These are phyloP conservation scores for Sanghuangporus weigelae DNA, from an alignment of 1,284 basidiomycete species.

Conservation along the genomic window DNA sequence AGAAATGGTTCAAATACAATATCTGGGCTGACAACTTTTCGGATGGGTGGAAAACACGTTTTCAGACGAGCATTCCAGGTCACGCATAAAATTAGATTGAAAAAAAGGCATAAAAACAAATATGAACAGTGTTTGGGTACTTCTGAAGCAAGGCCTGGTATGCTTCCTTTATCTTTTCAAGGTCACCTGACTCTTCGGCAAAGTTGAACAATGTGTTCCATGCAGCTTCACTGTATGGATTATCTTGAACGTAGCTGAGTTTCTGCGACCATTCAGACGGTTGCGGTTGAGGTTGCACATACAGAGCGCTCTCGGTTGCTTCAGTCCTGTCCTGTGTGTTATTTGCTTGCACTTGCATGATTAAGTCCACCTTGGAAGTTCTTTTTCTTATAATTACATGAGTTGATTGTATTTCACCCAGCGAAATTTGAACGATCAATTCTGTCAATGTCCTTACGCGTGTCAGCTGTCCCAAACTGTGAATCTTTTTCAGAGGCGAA, in stretches of 20 bases:
- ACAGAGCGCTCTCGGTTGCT: neutral
- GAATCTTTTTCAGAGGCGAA: constrained; percentile 9
- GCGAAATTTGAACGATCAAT: neutral
- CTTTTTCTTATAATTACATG: neutral
- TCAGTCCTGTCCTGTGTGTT: constrained; percentile 2
- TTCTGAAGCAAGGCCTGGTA: constrained; percentile 72
- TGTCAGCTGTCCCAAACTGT: neutral
- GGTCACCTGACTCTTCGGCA: constrained; percentile 62
- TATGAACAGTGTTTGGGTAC: constrained; percentile 75
- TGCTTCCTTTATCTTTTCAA: constrained; percentile 60
- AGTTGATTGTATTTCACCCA: neutral
- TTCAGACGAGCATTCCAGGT: neutral
- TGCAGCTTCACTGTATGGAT: constrained; percentile 57
- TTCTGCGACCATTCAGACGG: constrained; percentile 45
- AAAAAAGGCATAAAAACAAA: constrained; percentile 15
- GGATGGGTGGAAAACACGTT: constrained; percentile 18
- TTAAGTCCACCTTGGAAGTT: neutral
- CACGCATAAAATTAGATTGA: constrained; percentile 3
- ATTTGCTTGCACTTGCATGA: constrained; percentile 1
- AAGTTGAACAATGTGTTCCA: constrained; percentile 67
- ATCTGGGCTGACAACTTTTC: constrained; percentile 68
- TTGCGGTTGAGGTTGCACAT: neutral
- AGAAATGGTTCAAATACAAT: constrained; percentile 77
- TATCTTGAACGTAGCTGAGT: constrained; percentile 41
- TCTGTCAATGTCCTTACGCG: neutral